Conservation (phyloP, 208 protist species). For the Strigomonas oncopelti region DNA sequence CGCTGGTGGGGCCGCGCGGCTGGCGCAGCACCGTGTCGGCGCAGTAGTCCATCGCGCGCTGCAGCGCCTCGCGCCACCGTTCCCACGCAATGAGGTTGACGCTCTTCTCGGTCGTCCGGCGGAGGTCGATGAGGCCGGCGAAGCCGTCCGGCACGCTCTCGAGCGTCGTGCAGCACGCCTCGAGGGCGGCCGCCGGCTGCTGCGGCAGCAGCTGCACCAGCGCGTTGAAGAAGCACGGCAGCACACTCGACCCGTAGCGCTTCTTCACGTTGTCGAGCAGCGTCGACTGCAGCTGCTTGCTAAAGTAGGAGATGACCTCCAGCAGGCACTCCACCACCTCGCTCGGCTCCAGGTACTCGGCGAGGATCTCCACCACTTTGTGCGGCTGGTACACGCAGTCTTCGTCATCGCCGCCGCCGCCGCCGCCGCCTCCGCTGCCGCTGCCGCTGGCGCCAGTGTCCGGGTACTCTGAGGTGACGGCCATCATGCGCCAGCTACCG, state of each 20-base stretch:
- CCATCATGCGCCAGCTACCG: conserved; percentile 70
- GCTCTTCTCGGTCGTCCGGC: conserved; percentile 40
- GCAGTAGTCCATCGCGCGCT: conserved; percentile 43
- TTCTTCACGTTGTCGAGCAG: conserved; percentile 39
- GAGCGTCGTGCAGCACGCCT: conserved; percentile 59
- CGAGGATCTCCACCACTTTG: conserved; percentile 38
- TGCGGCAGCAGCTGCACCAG: conserved; percentile 21
- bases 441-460: neutral
- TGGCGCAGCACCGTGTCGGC: conserved; percentile 33
- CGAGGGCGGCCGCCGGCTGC: conserved; percentile 31
- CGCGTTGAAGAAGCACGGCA: conserved; percentile 69
- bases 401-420: conserved; percentile 14
- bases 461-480: conserved; percentile 25
- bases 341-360: conserved; percentile 35
- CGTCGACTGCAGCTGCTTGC: conserved; percentile 42
- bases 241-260: conserved; percentile 43
- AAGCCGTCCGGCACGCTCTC: conserved; percentile 43
- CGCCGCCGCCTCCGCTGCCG: neutral
- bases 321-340: conserved; percentile 72
- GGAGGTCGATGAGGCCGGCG: conserved; percentile 22
- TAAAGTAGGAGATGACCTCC: conserved; percentile 73
- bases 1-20: conserved; percentile 28
- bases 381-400: conserved; percentile 7
- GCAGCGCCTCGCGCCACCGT: conserved; percentile 49
- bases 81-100: conserved; percentile 54